Percentiles rank a stretch among this genome's conserved stretches.
phyloP scores from a whole-genome alignment of 164 flowering plant genomes.

The Piper longum region DNA sequence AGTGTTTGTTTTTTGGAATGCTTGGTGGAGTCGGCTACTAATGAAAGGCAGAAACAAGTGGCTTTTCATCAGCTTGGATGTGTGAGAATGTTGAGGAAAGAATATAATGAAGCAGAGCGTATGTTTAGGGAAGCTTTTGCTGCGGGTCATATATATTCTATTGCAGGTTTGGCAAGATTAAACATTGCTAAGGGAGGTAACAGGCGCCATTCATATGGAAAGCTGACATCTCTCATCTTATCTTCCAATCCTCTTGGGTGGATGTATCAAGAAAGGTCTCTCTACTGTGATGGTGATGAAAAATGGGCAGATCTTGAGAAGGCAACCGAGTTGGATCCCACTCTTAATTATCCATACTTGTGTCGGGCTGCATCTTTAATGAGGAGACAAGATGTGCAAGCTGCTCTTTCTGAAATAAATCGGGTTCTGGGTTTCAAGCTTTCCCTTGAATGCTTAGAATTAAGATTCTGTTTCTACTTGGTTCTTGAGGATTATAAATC shows the following conservation, averaged over 20 bases:
- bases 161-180: slow-evolving; percentile 70
- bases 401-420: slow-evolving; percentile 76
- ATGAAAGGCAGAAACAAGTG: slow-evolving; percentile 45
- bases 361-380: slow-evolving; percentile 76
- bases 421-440: slow-evolving; percentile 81
- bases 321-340: slow-evolving; percentile 88
- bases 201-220: slow-evolving; percentile 44
- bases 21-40: slow-evolving; percentile 52
- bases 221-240: slow-evolving; percentile 60
- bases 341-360: slow-evolving; percentile 93
- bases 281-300: slow-evolving; percentile 66
- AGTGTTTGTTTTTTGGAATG: slow-evolving; percentile 46
- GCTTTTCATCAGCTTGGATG: slow-evolving; percentile 86
- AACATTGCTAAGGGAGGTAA: slow-evolving; percentile 45
- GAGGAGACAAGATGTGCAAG: slow-evolving; percentile 62
- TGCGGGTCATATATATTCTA: slow-evolving; percentile 76
- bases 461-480: slow-evolving; percentile 77
- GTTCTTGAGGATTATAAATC: slow-evolving; percentile 68
- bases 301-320: slow-evolving; percentile 67
- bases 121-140: slow-evolving; percentile 58
- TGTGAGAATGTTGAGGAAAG: slow-evolving; percentile 65
- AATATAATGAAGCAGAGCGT: slow-evolving; percentile 65
- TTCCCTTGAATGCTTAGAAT: slow-evolving; percentile 85
- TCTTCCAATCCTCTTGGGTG: slow-evolving; percentile 68
- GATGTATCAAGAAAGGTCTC: slow-evolving; percentile 93